Evolutionary conservation across 768 basidiomycete genomes (phyloP), one percentile per base, ranked within the genome.

Genomic region (Mycena epipterygia): DNA sequence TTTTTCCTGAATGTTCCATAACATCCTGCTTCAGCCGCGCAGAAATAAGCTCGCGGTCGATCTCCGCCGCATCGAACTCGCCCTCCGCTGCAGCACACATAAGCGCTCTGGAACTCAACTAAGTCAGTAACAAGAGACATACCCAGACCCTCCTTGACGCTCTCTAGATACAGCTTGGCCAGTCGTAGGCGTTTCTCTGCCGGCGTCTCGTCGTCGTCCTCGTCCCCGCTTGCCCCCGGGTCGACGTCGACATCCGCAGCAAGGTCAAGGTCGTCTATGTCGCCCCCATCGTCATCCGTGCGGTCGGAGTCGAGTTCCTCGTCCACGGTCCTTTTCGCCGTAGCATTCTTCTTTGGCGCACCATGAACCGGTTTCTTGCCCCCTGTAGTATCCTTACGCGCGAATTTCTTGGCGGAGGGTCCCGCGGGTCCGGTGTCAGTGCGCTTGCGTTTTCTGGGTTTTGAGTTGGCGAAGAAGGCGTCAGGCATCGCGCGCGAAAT

Each of bases 11-110:
- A 76, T 97, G 91, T 73, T 96, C 93, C 53, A 96, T 80, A 7
- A 97, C 96, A 82, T 98, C 97, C 79, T 96, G 91, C 79, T 96
- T 95, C 71, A 99, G 85, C 64, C 98, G 86, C 23, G 96, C 88
- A 49, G 94, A 94, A 70, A 99, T 94, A 71, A 98, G 85, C 73
- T 98, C 97, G 75, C 90, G 89, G 85, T 99, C 98, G 30, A 99
- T 91, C 74, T 98, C 97, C 1, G 95, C 96, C 6, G 98, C 98
- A 78, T 99, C 97, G 72, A 91, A 96, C 71, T 96, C 96, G 37
- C 93, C 95, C 29, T 96, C 96, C 67, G 91, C 95, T 89, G 30
- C 1, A 37, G 16, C 9, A 29, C 1, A 70, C 27, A 57, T 30
- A 58, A 23, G 14, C 59, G 30, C 5, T 30, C 56, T 62, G 33